Evolutionary conservation across 2,329 filamentous ascomycete genomes (phyloP), one percentile per base, ranked within the genome.

Genomic region (Neofusicoccum sp.): DNA sequence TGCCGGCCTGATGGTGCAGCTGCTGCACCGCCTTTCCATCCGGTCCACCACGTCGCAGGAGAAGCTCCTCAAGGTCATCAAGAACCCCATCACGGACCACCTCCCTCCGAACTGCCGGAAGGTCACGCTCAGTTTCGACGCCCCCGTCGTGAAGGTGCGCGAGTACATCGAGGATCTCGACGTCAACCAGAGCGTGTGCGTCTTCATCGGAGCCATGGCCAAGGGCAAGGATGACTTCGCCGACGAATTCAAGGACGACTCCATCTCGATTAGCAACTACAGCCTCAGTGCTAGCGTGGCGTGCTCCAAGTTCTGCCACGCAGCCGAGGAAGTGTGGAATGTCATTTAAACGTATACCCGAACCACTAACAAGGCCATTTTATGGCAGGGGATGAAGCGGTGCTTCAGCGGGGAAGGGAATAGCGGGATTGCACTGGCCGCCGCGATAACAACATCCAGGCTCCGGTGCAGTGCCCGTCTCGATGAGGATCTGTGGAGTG

Each of bases 221-320:
- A 98, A 98, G 80, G 95, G 95, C 16, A 85, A 87, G 59, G 95
- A 99, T 74, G 93, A 91, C 76, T 99, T 99, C 74, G 95, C 95
- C 65, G 95, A 99, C 73, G 85, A 86, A 41, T 91, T 90, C 77
- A 96, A 98, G 70, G 93, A 98, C 73, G 95, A 99, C 79, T 91
- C 96, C 71, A 98, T 99, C 73, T 91, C 90, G 69, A 98, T 99
- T 79, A 98, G 93, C 83, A 96, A 97, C 77, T 99, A 90, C 83
- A 96, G 93, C 72, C 83, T 99, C 65, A 96, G 91, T 71, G 95
- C 95, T 63, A 98, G 93, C 80, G 95, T 99, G 64, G 93, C 95
- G 44, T 99, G 95, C 84, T 97, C 93, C 86, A 99, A 98, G 78
- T 98, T 99, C 82, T 98, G 95, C 78, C 95, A 99, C 77, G 95